A percentile compares a stretch with the other conserved stretches of the same genome.
phyloP scores from a whole-genome alignment of 306 rosid genomes.

The Begonia loranthoides region DNA sequence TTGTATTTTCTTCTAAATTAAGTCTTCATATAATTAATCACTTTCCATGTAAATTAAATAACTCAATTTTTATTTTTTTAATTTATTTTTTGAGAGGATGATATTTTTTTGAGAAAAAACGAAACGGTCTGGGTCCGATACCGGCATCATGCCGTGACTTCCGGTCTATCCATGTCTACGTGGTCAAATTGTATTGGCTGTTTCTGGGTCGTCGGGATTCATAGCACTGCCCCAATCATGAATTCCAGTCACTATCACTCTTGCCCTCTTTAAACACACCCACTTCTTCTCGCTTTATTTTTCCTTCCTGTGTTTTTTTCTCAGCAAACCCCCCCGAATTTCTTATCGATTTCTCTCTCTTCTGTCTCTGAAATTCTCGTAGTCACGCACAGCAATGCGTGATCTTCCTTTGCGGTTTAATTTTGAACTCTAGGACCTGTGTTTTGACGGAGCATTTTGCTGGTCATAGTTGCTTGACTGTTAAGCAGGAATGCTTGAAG shows the following conservation, averaged over 20 bases:
- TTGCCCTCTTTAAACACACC: slow-evolving; percentile 7
- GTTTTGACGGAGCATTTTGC: slow-evolving; percentile 7
- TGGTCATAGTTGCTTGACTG: background rate
- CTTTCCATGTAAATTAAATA: background rate
- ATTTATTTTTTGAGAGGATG: too few species aligned
- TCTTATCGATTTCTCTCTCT: slow-evolving; percentile 16
- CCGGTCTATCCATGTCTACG: slow-evolving; percentile 19
- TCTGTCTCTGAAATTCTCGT: slow-evolving; percentile 23
- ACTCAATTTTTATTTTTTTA: too few species aligned
- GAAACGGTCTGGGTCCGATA: slow-evolving; percentile 18
- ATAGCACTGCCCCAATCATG: slow-evolving; percentile 68
- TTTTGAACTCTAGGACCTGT: slow-evolving; percentile 18
- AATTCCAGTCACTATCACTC: slow-evolving; percentile 45
- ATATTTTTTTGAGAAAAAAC: too few species aligned
- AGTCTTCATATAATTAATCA: background rate
- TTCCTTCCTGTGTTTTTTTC: slow-evolving; percentile 22
- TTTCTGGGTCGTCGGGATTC: slow-evolving; percentile 71
- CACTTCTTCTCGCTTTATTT: slow-evolving; percentile 1
- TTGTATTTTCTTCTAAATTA: background rate
- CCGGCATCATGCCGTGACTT: slow-evolving; percentile 16
- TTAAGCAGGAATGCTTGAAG: slow-evolving; percentile 50
- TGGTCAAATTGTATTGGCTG: slow-evolving; percentile 32
- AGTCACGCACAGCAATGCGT: slow-evolving; percentile 26
- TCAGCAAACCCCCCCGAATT: slow-evolving; percentile 34
- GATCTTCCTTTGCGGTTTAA: slow-evolving; percentile 46